phyloP scores from a whole-genome alignment of 768 basidiomycete genomes.

The Leccinellum luteum region DNA sequence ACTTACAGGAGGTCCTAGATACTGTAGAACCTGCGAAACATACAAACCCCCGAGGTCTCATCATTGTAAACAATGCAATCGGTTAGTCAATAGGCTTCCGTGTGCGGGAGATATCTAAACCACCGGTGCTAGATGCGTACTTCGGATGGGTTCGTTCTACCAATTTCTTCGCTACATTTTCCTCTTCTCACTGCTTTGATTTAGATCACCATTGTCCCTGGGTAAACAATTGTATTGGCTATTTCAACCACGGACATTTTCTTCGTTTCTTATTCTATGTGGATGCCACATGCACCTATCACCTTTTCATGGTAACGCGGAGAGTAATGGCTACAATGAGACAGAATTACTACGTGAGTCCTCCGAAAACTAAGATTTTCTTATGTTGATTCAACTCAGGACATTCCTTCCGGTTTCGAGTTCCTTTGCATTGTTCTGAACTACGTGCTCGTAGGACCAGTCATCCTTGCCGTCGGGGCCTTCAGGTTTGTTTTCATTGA shows the following conservation, averaged over 20 bases:
- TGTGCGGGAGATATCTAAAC: conserved; percentile 1
- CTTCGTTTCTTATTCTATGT: conserved; percentile 92
- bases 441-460: conserved; percentile 81
- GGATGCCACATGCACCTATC: conserved; percentile 85
- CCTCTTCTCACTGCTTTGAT: conserved; percentile 5
- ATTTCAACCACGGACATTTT: conserved; percentile 86
- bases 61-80: conserved; percentile 87
- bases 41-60: conserved; percentile 90
- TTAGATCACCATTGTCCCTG: conserved; percentile 90
- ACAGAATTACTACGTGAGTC: conserved; percentile 52
- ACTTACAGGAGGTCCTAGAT: conserved; percentile 76
- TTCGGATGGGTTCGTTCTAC: conserved; percentile 75
- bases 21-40: conserved; percentile 80
- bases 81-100: conserved; percentile 41
- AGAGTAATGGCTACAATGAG: conserved; percentile 52
- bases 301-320: conserved; percentile 75
- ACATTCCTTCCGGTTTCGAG: conserved; percentile 64
- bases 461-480: conserved; percentile 80
- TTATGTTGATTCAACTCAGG: conserved; percentile 39
- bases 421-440: conserved; percentile 87
- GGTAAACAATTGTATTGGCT: conserved; percentile 94
- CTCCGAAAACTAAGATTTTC: not conserved
- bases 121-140: conserved; percentile 56
- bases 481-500: conserved; percentile 62
- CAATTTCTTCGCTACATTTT: not conserved